Evolutionary conservation across 306 rosid genomes (phyloP), one percentile per base, ranked within the genome.

Genomic region (Quercus variabilis): DNA sequence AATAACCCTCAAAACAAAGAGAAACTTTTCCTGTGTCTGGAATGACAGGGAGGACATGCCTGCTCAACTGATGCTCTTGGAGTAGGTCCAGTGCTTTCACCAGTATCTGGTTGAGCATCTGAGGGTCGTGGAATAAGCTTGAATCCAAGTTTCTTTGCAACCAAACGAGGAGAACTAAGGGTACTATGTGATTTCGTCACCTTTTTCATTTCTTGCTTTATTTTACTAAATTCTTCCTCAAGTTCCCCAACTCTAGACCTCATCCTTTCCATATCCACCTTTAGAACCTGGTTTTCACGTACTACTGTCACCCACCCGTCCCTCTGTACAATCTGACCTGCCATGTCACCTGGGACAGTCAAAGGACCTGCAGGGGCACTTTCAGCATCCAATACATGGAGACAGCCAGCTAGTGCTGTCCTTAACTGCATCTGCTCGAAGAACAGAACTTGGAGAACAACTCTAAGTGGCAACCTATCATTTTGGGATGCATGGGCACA

Each of bases 401-500:
- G 89, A 78, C 93, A 91, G 76, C 95, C 93, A 2, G 94, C 90
- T 76, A 95, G 85, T 55, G 99, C 92, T 6, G 92, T 87, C 83
- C 95, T 85, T 80, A 95, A 79, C 85, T 92, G 97, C 85, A 92
- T 86, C 89, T 95, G 99, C 87, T 95, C 97, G 35, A 92, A 95
- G 90, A 89, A 95, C 76, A 95, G 78, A 65, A 95, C 99, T 87
- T 95, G 99, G 86, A 95, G 97, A 85, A 92, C 92, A 77, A 90
- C 88, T 84, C 99, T 81, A 13, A 95, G 97, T 2, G 99, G 99
- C 76, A 95, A 71, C 83, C 97, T 90, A 57, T 91, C 91, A 55
- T 95, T 95, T 79, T 91, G 94, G 26, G 99, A 92, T 38, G 99
- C 99, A 81, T 95, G 97, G 20, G 97, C 90, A 74, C 97, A 95